Evolutionary conservation across 495 filamentous ascomycete species (phyloP).

Genomic region (Annulohypoxylon moriforme): DNA sequence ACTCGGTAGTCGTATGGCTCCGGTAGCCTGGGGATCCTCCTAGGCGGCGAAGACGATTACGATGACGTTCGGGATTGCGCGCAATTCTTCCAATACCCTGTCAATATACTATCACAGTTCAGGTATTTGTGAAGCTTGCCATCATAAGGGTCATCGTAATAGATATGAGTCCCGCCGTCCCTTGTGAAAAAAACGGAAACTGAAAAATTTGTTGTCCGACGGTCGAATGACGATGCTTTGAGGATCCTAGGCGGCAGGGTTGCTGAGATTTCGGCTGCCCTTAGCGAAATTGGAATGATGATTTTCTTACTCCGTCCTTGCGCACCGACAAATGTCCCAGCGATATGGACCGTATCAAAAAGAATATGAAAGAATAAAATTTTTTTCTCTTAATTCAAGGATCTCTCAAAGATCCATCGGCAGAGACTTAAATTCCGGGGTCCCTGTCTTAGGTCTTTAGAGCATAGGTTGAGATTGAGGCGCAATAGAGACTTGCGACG

Average conservation of each 20-base stretch:
- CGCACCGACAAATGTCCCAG: slow-evolving; percentile 42
- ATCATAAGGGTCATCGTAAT: slow-evolving; percentile 38
- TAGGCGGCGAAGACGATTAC: slow-evolving; percentile 44
- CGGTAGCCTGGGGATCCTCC: slow-evolving; percentile 20
- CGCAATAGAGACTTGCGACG: slow-evolving; percentile 31
- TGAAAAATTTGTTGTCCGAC: slow-evolving; percentile 27
- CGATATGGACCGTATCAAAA: slow-evolving; percentile 39
- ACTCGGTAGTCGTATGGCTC: slow-evolving; percentile 30
- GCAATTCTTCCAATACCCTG: slow-evolving; percentile 32
- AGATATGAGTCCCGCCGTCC: slow-evolving; percentile 31
- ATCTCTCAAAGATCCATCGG: slow-evolving; percentile 36
- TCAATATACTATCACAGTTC: slow-evolving; percentile 37
- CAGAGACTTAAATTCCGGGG: slow-evolving; percentile 15
- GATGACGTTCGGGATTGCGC: slow-evolving; percentile 25
- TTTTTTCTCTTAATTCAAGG: slow-evolving; percentile 31
- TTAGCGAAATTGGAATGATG: slow-evolving; percentile 51
- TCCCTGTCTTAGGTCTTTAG: slow-evolving; percentile 18
- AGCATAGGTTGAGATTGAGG: slow-evolving; percentile 23
- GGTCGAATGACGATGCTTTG: slow-evolving; percentile 41
- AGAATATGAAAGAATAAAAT: slow-evolving; percentile 32
- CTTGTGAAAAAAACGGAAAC: slow-evolving; percentile 30
- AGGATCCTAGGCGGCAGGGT: slow-evolving; percentile 41
- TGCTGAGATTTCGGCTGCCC: slow-evolving; percentile 41
- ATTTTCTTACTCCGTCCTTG: slow-evolving; percentile 28
- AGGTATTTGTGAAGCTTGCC: slow-evolving; percentile 34